Evolutionary conservation across 2,329 filamentous ascomycete species (phyloP), one percentile per base, ranked within the genome.

Genomic region (Grosmannia serpens): DNA sequence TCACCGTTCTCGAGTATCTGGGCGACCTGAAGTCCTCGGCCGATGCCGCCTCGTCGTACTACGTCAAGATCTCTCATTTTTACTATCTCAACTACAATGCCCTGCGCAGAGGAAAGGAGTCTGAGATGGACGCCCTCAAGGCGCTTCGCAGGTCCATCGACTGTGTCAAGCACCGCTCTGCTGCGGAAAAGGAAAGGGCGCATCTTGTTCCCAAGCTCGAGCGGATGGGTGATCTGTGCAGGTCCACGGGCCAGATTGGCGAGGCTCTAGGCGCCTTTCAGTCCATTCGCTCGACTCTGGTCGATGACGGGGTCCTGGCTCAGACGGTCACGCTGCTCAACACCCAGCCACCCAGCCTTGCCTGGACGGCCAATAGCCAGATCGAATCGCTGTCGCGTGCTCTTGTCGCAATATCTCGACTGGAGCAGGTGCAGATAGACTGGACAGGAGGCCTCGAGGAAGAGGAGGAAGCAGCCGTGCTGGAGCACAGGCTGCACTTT

Each of bases 61-160:
- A 81, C 59, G 78, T 86, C 61, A 88, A 85, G 64, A 80, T 89
- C 29, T 89, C 87, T 0, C 85, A 87, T 64, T 75, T 88, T 3
- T 89, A 89, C 67, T 89, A 85, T 67, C 75, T 82, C n/a, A 75
- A 81, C 53, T 83, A 83, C 65, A 71, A 80, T 22, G 73, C 76
- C 51, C 67, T 82, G 60, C 71, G 76, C 17, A 80, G 79, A 55
- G 70, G 73, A 4, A 74, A 74, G 33, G 62, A 69, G 1, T 20
- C 47, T 7, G 58, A 56, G 17, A 9, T 31, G 20, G 69, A 72
- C 22, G 73, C 79, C 1, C 69, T 87, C 17, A 77, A 80, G 55
- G 77, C 84, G 15, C 74, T 89, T 54, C 80, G 79, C 58, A 78
- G 82, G 58, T 87, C 86, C 0, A 78, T 88, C 54, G 82, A 87